Evolutionary conservation across 2,329 filamentous ascomycete species (phyloP), one percentile per base, ranked within the genome.

Genomic region (Fusarium sp.): DNA sequence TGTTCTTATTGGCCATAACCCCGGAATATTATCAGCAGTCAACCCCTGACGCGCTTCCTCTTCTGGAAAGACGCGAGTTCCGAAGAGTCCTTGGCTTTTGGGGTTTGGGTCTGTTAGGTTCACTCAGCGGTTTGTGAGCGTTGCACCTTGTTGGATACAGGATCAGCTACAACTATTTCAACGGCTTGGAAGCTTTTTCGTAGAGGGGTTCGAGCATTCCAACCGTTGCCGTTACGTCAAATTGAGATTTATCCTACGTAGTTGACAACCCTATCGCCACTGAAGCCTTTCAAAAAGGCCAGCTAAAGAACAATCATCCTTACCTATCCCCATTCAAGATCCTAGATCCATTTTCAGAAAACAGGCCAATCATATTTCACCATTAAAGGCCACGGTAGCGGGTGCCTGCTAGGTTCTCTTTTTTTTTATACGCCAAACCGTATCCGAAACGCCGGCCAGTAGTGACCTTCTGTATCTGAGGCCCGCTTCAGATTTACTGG

Each of bases 381-480:
- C 39, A 25, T 45, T 62, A 41, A 66, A 74, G 71, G 71, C 71
- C 71, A 74, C 71, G 71, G 71, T 74, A 74, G 71, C 71, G 71
- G 64, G 44, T 70, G 71, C 56, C 55, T 62, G 36, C 49, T 33
- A 41, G 63, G 63, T 66, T 41, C 52, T 36, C 41, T 71, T 62
- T 64, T 64, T 60, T 63, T 54, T 57, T 20, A 55, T 44, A 62
- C 65, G 69, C 69, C 70, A 68, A 67, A 50, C 67, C 66, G 54
- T 42, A 67, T 71, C 55, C 67, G 70, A 71, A 73, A 74, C 71
- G 39, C 56, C 41, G 38, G 45, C 49, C 42, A 53, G 35, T 49
- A 72, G 56, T 67, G 35, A 39, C 58, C 42, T 50, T 59, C 44
- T 60, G 31, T 42, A 67, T 66, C 53, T 62, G 45, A 63, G 68